Conservation (phyloP, 73 alveolate species). For the Effrenium voratum region DNA sequence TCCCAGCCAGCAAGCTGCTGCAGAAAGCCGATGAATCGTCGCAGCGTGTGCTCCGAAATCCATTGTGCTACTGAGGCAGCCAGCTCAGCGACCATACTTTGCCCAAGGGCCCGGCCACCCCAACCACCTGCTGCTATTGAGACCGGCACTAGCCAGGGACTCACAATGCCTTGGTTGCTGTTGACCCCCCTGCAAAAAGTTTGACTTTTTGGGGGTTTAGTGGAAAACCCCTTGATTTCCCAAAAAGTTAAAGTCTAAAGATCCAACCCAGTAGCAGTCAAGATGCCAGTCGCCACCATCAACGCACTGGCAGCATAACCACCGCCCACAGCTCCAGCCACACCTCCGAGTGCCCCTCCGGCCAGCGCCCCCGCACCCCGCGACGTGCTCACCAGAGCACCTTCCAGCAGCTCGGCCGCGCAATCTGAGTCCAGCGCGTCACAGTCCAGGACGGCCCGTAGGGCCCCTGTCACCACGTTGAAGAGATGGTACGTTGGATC, state of each 20-base stretch:
- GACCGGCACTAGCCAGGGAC: conserved; percentile 5
- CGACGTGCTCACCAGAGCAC: conserved; percentile 4
- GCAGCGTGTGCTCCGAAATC: conserved; percentile 31
- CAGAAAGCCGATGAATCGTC: conserved; percentile 29
- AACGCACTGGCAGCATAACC: conserved; percentile 32
- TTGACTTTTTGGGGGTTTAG: no score
- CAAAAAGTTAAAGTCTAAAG: no score
- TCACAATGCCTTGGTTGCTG: no score
- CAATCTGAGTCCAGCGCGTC: conserved; percentile 35
- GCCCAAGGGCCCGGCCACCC: conserved; percentile 38
- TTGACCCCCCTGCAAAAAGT: no score
- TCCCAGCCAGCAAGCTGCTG: conserved; percentile 29
- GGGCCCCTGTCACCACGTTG: conserved; percentile 33
- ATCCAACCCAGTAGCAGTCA: no score
- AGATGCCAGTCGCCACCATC: conserved; percentile 36
- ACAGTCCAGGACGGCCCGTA: background rate
- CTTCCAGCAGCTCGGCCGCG: conserved; percentile 19
- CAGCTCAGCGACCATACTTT: conserved; percentile 3
- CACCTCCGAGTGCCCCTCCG: conserved; percentile 34
- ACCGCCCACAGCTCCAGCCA: conserved; percentile 40
- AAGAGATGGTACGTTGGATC: conserved; percentile 23
- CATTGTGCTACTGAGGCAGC: conserved; percentile 12
- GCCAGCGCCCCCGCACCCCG: conserved; percentile 9
- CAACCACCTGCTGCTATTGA: conserved; percentile 1
- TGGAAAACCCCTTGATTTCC: no score